phyloP scores from a whole-genome alignment of 768 basidiomycete genomes.

The Lactarius sp. region DNA sequence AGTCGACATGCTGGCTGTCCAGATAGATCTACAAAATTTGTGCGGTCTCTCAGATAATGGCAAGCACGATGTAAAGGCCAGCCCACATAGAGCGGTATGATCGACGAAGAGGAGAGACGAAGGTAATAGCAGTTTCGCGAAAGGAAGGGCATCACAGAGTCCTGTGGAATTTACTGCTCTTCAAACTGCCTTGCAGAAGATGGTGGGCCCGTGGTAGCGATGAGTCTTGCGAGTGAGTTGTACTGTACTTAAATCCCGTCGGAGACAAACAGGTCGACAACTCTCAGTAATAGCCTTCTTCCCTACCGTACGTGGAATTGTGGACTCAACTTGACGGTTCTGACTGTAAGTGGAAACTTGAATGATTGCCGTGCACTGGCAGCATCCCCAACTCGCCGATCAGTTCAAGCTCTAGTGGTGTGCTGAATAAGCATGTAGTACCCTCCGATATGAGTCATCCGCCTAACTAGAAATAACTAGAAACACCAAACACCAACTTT shows the following conservation, averaged over 20 bases:
- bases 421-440: no score
- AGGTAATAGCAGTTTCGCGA: conserved; percentile 79
- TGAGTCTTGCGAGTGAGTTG: not conserved
- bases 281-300: not conserved
- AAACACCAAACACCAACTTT: no score
- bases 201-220: not conserved
- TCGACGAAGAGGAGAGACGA: conserved; percentile 64
- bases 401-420: no score
- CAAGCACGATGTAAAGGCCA: not conserved
- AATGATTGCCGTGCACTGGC: no score
- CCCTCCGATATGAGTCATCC: no score
- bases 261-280: not conserved
- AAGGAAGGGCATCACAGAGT: conserved; percentile 51
- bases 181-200: not conserved
- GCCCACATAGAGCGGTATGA: conserved; percentile 76
- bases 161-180: not conserved
- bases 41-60: not conserved
- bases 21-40: conserved; percentile 58
- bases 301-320: not conserved
- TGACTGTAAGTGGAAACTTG: no score
- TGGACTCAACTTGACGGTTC: no score
- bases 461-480: no score
- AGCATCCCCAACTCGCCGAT: no score
- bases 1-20: conserved; percentile 80
- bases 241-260: no score